These are phyloP conservation scores for Globisporangium alternatum DNA, from an alignment of 352 stramenopile genomes.

Conservation along the genomic window DNA sequence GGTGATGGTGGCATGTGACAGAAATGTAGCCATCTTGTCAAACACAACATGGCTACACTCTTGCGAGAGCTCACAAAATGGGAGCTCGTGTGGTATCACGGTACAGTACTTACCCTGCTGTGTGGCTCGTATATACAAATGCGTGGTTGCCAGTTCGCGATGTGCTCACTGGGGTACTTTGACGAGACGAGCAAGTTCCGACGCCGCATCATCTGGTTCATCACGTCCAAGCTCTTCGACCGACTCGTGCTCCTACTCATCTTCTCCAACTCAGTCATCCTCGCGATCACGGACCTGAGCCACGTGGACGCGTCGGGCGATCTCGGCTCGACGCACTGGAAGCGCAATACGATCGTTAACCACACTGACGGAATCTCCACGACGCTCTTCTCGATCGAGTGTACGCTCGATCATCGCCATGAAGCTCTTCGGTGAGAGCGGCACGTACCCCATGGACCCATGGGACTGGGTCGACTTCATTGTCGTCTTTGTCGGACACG, in stretches of 20 bases:
- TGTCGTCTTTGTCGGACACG: constrained; percentile 70
- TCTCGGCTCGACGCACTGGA: constrained; percentile 29
- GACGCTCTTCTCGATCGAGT: constrained; percentile 82
- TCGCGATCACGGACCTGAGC: constrained; percentile 65
- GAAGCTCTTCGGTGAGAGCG: constrained; percentile 57
- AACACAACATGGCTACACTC: constrained; percentile 4
- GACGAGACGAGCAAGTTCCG: constrained; percentile 44
- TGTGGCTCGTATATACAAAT: neutral
- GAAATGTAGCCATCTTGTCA: neutral
- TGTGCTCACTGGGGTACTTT: constrained; percentile 49
- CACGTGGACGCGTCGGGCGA: constrained; percentile 35
- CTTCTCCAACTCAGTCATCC: constrained; percentile 74
- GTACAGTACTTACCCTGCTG: neutral
- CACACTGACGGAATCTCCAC: constrained; percentile 66
- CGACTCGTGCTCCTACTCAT: constrained; percentile 73
- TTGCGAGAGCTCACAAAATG: neutral
- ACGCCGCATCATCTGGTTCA: constrained; percentile 41
- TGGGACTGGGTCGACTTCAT: constrained; percentile 92
- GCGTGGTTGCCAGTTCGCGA: constrained; percentile 28
- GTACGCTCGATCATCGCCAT: constrained; percentile 77
- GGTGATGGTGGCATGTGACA: neutral
- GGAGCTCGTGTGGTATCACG: neutral
- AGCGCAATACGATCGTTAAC: constrained; percentile 47
- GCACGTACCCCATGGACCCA: constrained; percentile 72
- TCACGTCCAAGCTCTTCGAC: constrained; percentile 58